Conservation (phyloP, 495 filamentous ascomycete genomes). For the Neurospora intermedia region DNA sequence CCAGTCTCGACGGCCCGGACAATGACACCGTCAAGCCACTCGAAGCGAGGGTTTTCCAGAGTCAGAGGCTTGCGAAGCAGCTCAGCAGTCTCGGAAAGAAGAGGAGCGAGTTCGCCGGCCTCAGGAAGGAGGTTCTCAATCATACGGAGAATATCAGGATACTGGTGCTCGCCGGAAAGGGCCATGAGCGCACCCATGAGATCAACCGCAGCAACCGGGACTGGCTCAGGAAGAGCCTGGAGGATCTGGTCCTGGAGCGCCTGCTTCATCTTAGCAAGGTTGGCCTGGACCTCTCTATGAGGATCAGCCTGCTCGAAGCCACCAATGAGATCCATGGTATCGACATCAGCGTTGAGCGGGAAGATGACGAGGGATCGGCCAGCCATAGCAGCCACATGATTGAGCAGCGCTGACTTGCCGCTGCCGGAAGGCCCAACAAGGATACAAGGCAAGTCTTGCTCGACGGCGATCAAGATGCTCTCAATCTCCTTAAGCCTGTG, state of each 20-base stretch:
- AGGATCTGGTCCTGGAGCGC: constrained; percentile 47
- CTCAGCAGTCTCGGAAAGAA: constrained; percentile 20
- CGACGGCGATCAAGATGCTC: constrained; percentile 75
- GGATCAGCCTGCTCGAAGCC: constrained; percentile 93
- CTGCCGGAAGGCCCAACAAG: constrained; percentile 75
- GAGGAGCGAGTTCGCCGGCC: constrained; percentile 15
- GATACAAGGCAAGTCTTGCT: constrained; percentile 80
- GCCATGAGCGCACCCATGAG: constrained; percentile 29
- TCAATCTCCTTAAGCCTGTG: constrained; percentile 60
- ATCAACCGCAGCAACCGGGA: constrained; percentile 32
- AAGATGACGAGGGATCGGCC: constrained; percentile 68
- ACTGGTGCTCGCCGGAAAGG: constrained; percentile 18
- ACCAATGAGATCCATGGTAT: constrained; percentile 93
- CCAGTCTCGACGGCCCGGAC: constrained; percentile 78
- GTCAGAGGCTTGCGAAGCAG: constrained; percentile 34
- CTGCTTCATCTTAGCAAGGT: constrained; percentile 41
- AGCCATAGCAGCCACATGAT: constrained; percentile 63
- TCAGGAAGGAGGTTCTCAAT: constrained; percentile 20
- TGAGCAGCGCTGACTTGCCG: constrained; percentile 73
- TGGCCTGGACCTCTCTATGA: constrained; percentile 49
- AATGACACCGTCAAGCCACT: constrained; percentile 91
- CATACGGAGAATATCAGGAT: constrained; percentile 19
- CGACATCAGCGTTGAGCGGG: constrained; percentile 81
- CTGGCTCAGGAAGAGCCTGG: constrained; percentile 30
- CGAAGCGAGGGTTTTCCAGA: constrained; percentile 67